Evolutionary conservation across 140 eudicot genomes (phyloP).

Genomic region (Artemisia princeps): DNA sequence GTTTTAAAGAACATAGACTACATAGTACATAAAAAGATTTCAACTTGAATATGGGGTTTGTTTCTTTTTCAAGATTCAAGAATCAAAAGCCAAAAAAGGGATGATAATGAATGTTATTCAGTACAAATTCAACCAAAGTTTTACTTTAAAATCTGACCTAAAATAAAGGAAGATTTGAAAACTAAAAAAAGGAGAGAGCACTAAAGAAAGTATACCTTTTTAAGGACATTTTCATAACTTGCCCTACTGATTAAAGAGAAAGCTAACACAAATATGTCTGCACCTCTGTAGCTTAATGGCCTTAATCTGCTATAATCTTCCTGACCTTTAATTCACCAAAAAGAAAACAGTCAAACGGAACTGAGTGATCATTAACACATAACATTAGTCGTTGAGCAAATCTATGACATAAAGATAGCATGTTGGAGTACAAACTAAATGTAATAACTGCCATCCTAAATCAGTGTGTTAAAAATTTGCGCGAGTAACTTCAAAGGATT

Average conservation of each 20-base stretch:
- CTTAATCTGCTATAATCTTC: constrained; percentile 93
- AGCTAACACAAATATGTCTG: constrained; percentile 79
- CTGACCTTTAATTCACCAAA: constrained; percentile 45
- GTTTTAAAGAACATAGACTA: neutral
- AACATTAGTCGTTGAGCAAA: no score
- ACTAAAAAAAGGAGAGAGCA: constrained; percentile 17
- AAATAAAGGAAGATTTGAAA: constrained; percentile 10
- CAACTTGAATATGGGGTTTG: constrained; percentile 10
- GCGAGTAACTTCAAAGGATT: no score
- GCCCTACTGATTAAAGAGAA: constrained; percentile 82
- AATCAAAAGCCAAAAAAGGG: constrained; percentile 20
- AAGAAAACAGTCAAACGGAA: neutral
- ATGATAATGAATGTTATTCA: constrained; percentile 13
- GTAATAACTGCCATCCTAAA: no score
- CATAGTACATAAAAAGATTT: neutral
- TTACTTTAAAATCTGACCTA: constrained; percentile 20
- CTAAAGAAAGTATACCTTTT: constrained; percentile 53
- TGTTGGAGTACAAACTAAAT: no score
- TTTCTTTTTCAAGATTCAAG: constrained; percentile 22
- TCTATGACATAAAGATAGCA: no score
- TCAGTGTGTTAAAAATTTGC: no score
- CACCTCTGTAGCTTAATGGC: constrained; percentile 90
- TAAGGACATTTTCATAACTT: constrained; percentile 84
- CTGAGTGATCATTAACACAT: no score
- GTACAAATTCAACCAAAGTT: constrained; percentile 19